Percentiles rank a stretch among this genome's conserved stretches.
Conservation (phyloP, 768 basidiomycete genomes). For the Hydnum rufescens region DNA sequence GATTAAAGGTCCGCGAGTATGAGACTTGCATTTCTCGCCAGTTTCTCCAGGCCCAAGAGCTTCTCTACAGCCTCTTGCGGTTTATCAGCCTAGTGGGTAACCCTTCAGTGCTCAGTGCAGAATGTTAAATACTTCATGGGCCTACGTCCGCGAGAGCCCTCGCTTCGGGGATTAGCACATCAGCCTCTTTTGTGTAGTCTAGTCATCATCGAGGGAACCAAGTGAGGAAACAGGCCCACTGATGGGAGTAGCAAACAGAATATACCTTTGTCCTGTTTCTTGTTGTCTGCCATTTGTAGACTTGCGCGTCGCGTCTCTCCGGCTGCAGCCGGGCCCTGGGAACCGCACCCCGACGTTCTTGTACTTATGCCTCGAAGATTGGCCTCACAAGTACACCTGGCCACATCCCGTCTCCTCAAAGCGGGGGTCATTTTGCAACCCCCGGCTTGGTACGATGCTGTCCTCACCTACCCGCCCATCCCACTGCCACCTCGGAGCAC, state of each 20-base stretch:
- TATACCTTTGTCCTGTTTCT: constrained; percentile 12
- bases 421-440: constrained; percentile 38
- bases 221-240: not conserved
- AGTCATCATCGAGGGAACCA: not conserved
- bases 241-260: not conserved
- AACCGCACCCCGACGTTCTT: not conserved
- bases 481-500: constrained; percentile 62
- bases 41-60: constrained; percentile 78
- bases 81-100: constrained; percentile 41
- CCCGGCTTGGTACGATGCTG: constrained; percentile 72
- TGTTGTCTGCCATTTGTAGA: constrained; percentile 10
- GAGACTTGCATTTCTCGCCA: constrained; percentile 69
- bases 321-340: not conserved
- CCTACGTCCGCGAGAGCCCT: constrained; percentile 51
- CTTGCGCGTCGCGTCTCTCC: not conserved
- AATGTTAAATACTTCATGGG: not conserved
- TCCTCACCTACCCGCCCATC: constrained; percentile 73
- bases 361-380: constrained; percentile 48
- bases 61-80: constrained; percentile 79
- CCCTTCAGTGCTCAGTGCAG: not conserved
- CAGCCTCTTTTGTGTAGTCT: constrained; percentile 73
- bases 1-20: not conserved
- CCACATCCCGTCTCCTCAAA: constrained; percentile 61
- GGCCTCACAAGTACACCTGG: constrained; percentile 75
- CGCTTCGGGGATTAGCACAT: constrained; percentile 49